phyloP scores from a whole-genome alignment of 441 rosid genomes.

The Hypseocharis bilobata region DNA sequence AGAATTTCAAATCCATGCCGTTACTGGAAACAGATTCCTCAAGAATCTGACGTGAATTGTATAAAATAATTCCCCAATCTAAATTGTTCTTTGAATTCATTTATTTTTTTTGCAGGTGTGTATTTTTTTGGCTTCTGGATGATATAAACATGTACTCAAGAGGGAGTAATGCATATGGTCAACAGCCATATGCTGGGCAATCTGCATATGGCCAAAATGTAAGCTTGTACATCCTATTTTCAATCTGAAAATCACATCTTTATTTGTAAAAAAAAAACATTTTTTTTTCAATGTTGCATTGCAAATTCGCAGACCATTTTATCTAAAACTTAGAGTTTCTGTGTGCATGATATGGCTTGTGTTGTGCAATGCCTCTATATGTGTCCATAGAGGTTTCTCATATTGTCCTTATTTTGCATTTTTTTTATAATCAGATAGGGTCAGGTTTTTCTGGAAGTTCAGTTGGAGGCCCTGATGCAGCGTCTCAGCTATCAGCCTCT shows the following conservation, averaged over 20 bases:
- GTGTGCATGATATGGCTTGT: not conserved
- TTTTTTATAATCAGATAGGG: constrained; percentile 46
- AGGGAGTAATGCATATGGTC: constrained; percentile 67
- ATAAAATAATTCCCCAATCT: no score
- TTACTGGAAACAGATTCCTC: not conserved
- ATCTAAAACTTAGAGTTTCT: not conserved
- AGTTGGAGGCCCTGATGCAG: constrained; percentile 53
- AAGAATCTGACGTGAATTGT: not conserved
- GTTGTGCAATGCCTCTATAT: not conserved
- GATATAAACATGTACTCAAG: constrained; percentile 63
- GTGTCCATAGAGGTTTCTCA: not conserved
- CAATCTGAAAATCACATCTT: not conserved
- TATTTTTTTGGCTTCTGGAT: not conserved
- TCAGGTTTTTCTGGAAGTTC: constrained; percentile 57
- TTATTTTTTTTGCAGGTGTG: constrained; percentile 17
- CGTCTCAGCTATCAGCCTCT: constrained; percentile 60
- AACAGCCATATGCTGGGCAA: constrained; percentile 58
- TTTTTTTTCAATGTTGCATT: not conserved
- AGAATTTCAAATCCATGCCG: not conserved
- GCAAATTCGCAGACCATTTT: not conserved
- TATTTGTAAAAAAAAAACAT: not conserved
- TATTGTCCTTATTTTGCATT: not conserved
- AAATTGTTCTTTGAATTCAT: constrained; percentile 5
- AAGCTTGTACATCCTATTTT: constrained; percentile 24
- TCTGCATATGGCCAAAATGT: constrained; percentile 77